Base-by-base conservation (phyloP, 306 rosid species). In the barrel medic (Medicago truncatula) region DNA sequence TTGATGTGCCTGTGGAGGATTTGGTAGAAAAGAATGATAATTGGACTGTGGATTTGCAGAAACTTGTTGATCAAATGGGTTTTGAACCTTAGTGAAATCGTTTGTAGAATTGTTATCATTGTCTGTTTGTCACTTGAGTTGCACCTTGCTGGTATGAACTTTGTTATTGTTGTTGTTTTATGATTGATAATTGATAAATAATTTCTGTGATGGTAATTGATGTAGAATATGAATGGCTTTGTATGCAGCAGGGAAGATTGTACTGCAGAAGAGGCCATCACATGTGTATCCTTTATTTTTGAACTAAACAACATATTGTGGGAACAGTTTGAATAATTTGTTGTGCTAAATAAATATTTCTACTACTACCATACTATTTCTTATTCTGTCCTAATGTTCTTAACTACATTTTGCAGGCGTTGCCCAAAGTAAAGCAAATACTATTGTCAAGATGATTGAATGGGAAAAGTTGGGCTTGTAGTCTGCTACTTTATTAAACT, bases 21-120 rank as follows among this genome's bases (percentile, higher is more conserved):
- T 73, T 89, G 80, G 77, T 67, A 17, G 77, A 76, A 2, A 71
- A 85, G 1, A 65, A 81, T 0, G 82, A 25, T 20, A 89, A 87
- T 4, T 91, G 98, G 98, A 73, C 83, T 69, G 90, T 89, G 73
- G 88, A 88, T 38, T 76, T 92, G 83, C 81, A 78, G 65, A 89
- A 82, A 10, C 93, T 92, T 46, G 93, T 89, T 50, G 97, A 89
- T 84, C 91, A 92, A 77, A 69, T 90, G 93, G 96, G 84, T 74
- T 87, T 57, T 87, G 91, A 72, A 71, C 86, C 84, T 0, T 60
- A 65, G 71, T 23, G 7, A 39, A 50, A 17, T 41, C 59, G 65
- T 73, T 56, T 57, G 64, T 78, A 39, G 9, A 21, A 36, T 18
- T 56, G 4, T 28, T 5, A 0, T 7, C 50, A 9, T 72, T 72